phyloP scores from a whole-genome alignment of 2,329 filamentous ascomycete genomes.

The Penicillium sp. region DNA sequence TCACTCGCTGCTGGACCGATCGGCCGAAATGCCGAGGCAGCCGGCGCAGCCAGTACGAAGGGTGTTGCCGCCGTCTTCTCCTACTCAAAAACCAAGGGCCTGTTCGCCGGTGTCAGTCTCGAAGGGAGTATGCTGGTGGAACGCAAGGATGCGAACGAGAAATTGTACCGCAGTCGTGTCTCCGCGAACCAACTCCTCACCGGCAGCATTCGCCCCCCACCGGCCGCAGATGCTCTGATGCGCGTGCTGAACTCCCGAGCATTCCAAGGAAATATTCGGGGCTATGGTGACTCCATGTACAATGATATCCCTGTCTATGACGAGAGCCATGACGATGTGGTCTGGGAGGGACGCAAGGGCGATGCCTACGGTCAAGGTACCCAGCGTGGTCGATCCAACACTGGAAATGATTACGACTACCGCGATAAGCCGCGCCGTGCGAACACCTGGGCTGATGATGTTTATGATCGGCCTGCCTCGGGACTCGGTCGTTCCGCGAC shows the following conservation, averaged over 20 bases:
- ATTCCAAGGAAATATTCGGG: constrained; percentile 66
- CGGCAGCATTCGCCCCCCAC: constrained; percentile 73
- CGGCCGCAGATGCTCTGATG: constrained; percentile 80
- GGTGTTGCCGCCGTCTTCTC: constrained; percentile 90
- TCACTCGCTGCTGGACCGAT: constrained; percentile 92
- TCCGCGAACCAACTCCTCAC: constrained; percentile 79
- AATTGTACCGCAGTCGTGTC: constrained; percentile 81
- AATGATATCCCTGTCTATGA: constrained; percentile 92
- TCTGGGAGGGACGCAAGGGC: constrained; percentile 76
- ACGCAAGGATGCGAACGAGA: constrained; percentile 93
- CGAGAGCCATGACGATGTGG: constrained; percentile 73
- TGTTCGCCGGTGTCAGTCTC: constrained; percentile 92
- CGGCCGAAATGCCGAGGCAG: constrained; percentile 91
- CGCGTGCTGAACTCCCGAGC: constrained; percentile 77
- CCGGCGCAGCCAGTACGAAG: constrained; percentile 85
- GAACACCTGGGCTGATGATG: constrained; percentile 51
- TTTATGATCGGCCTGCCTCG: constrained; percentile 44
- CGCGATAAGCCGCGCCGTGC: constrained; percentile 50
- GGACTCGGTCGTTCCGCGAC: constrained; percentile 37
- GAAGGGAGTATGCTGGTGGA: constrained; percentile 93
- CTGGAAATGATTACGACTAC: constrained; percentile 55
- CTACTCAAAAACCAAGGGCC: constrained; percentile 95
- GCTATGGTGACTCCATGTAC: constrained; percentile 69
- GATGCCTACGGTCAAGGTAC: constrained; percentile 68
- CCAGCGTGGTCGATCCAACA: constrained; percentile 55